Percentiles rank a stretch among this genome's conserved stretches.
These are phyloP conservation scores for Fragaria ananassa DNA, from an alignment of 306 rosid genomes.

Conservation along the genomic window DNA sequence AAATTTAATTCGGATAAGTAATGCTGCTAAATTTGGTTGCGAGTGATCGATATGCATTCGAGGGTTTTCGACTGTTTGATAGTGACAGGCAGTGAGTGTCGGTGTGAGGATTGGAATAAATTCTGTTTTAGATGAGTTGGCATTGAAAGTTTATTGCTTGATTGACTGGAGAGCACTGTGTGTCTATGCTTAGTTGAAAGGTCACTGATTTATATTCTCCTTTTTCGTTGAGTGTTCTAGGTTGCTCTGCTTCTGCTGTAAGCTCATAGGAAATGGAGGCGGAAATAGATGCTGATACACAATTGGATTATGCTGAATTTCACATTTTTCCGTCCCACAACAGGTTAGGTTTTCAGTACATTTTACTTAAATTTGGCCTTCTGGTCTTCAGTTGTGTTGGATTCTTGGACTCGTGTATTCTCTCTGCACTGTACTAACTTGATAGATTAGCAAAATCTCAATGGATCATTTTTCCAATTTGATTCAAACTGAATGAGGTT, in stretches of 20 bases:
- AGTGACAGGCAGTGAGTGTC: not conserved
- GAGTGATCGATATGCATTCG: not conserved
- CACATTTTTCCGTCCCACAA: conserved; percentile 59
- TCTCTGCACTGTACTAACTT: no score
- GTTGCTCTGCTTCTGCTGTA: conserved; percentile 26
- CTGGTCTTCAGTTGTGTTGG: not conserved
- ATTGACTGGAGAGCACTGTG: not conserved
- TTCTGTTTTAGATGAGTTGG: not conserved
- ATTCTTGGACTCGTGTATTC: not conserved
- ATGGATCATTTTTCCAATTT: not conserved
- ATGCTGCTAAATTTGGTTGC: not conserved
- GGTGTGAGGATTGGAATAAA: conserved; percentile 4
- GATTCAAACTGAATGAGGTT: not conserved
- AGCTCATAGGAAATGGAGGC: conserved; percentile 52
- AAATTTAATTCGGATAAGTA: not conserved
- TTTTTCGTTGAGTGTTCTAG: not conserved
- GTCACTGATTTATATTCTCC: not conserved
- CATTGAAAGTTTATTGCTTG: not conserved
- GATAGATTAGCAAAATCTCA: not conserved
- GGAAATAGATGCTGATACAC: conserved; percentile 40
- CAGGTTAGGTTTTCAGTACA: conserved; percentile 43
- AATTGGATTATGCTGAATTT: conserved; percentile 67
- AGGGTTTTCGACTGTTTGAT: not conserved
- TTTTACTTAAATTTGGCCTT: not conserved
- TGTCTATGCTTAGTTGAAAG: not conserved